phyloP scores from a whole-genome alignment of 164 flowering plant species.

The Chimonanthus praecox region DNA sequence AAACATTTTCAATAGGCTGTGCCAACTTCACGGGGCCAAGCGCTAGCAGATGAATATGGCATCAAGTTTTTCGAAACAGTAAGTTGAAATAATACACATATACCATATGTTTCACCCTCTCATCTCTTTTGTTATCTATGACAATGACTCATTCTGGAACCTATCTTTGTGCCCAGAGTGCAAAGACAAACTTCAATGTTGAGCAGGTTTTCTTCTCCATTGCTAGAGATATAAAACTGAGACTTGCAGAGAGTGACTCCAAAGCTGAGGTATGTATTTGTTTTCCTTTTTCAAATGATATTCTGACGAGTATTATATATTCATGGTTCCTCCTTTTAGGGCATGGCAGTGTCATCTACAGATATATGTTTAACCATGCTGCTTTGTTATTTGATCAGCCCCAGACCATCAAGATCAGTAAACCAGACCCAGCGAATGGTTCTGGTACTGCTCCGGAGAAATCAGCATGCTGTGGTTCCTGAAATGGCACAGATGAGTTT shows the following conservation, averaged over 20 bases:
- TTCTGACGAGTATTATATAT: too few species aligned
- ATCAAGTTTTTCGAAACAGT: conserved; percentile 55
- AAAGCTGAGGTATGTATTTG: conserved; percentile 33
- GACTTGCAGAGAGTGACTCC: conserved; percentile 44
- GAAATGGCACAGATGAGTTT: not conserved
- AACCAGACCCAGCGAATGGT: conserved; percentile 44
- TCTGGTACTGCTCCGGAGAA: conserved; percentile 43
- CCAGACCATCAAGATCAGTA: conserved; percentile 57
- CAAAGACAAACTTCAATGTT: conserved; percentile 51
- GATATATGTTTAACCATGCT: not conserved
- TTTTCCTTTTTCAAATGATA: too few species aligned
- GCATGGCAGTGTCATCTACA: too few species aligned
- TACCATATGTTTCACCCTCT: not conserved
- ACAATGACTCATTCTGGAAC: not conserved
- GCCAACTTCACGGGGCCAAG: conserved; percentile 49
- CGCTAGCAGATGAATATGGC: conserved; percentile 53
- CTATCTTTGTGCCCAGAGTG: conserved; percentile 36
- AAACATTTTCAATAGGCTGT: conserved; percentile 31
- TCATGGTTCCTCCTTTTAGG: too few species aligned
- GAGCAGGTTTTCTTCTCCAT: conserved; percentile 56
- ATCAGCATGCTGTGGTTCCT: conserved; percentile 66
- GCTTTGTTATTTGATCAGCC: conserved; percentile 33
- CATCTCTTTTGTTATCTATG: not conserved
- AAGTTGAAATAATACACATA: conserved; percentile 9
- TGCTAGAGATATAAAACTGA: conserved; percentile 50